Percentiles rank a stretch among this genome's conserved stretches.
phyloP scores from a whole-genome alignment of 805 yeast species.

The Pichia nakasei region DNA sequence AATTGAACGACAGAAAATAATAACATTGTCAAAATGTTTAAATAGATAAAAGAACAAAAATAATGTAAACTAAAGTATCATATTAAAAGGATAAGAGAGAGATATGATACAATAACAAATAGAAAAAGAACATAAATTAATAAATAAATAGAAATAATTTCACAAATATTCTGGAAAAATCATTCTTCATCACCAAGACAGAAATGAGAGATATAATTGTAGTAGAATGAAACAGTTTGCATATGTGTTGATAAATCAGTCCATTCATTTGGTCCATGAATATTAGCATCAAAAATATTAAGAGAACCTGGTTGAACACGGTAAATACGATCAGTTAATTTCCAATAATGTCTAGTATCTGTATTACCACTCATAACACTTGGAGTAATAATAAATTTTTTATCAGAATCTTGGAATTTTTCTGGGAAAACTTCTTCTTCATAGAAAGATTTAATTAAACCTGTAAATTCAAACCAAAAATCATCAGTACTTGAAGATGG shows the following conservation, averaged over 20 bases:
- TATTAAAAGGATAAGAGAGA: too few relatives aligned
- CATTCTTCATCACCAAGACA: slow-evolving; percentile 1
- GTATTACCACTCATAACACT: slow-evolving; percentile 60
- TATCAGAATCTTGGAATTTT: slow-evolving; percentile 11
- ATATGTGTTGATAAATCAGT: slow-evolving; percentile 49
- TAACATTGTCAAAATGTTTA: too few relatives aligned
- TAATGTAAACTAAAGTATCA: too few relatives aligned
- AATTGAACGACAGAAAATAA: too few relatives aligned
- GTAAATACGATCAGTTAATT: slow-evolving; percentile 47
- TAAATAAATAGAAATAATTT: too few relatives aligned
- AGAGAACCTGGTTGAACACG: slow-evolving; percentile 42
- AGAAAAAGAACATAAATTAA: too few relatives aligned
- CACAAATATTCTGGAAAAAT: too few relatives aligned
- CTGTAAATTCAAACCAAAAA: slow-evolving; percentile 50
- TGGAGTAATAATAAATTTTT: slow-evolving; percentile 39
- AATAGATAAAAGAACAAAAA: too few relatives aligned
- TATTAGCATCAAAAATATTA: slow-evolving; percentile 22
- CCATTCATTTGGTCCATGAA: slow-evolving; percentile 61
- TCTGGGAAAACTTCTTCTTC: slow-evolving; percentile 38
- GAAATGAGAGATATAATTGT: slow-evolving; percentile 11
- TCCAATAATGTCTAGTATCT: slow-evolving; percentile 60
- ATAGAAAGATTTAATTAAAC: slow-evolving; percentile 52
- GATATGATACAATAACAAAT: too few relatives aligned
- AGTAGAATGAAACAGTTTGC: slow-evolving; percentile 37
- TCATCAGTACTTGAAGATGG: slow-evolving; percentile 33